Percentiles rank a stretch among this genome's conserved stretches.
These are phyloP conservation scores for Talaromyces albobiverticillius DNA, from an alignment of 2,329 filamentous ascomycete genomes.

Conservation along the genomic window DNA sequence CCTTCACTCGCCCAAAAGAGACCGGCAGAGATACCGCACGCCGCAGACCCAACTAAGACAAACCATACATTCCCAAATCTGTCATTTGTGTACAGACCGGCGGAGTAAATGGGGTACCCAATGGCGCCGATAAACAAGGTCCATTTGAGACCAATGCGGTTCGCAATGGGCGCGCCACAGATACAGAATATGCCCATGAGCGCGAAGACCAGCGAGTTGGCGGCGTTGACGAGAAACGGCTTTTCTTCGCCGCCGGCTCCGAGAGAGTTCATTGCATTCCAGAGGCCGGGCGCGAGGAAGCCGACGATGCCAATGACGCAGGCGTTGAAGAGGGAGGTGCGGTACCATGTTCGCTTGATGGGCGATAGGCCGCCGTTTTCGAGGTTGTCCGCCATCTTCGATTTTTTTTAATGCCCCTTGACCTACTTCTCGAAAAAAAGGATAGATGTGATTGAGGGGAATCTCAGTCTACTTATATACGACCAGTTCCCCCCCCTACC, in stretches of 20 bases:
- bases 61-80: conserved; percentile 42
- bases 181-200: conserved; percentile 44
- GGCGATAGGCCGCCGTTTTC: not conserved
- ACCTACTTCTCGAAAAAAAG: no score
- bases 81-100: conserved; percentile 46
- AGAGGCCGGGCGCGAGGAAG: conserved; percentile 45
- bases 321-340: conserved; percentile 50
- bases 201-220: conserved; percentile 52
- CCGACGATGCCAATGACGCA: conserved; percentile 50
- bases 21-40: conserved; percentile 49
- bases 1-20: conserved; percentile 54
- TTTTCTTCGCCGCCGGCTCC: conserved; percentile 54
- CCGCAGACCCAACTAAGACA: conserved; percentile 48
- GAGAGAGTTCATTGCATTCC: conserved; percentile 56
- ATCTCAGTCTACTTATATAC: no score
- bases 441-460: no score
- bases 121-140: conserved; percentile 43
- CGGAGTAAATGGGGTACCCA: conserved; percentile 50
- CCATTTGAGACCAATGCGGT: conserved; percentile 48
- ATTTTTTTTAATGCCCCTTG: no score
- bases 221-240: conserved; percentile 52
- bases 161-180: conserved; percentile 49
- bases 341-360: conserved; percentile 39
- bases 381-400: not conserved
- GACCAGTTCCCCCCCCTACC: no score